Percentiles rank a stretch among this genome's conserved stretches.
Conservation (phyloP, 306 rosid genomes). For the Ziziphus jujuba region DNA sequence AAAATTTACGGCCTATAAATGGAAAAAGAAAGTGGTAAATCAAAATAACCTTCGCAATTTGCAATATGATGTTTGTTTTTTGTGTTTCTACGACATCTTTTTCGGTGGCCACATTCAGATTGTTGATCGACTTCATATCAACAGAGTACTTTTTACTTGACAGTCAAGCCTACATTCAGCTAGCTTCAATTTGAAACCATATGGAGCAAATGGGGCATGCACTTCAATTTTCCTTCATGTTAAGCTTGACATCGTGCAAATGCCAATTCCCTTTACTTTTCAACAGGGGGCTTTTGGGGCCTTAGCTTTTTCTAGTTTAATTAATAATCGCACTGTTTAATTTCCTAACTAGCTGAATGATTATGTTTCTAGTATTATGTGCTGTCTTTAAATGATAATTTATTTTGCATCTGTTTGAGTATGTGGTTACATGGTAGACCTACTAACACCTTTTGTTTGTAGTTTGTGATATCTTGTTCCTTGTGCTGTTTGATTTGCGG, state of each 20-base stretch:
- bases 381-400: not conserved
- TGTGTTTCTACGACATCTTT: too few species aligned
- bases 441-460: slow-evolving; percentile 1
- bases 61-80: too few species aligned
- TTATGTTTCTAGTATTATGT: not conserved
- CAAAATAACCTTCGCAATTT: not conserved
- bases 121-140: too few species aligned
- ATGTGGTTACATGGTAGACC: not conserved
- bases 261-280: not conserved
- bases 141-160: too few species aligned
- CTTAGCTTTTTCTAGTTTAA: not conserved
- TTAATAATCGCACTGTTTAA: not conserved
- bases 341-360: not conserved
- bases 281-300: not conserved
- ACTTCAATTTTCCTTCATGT: too few species aligned
- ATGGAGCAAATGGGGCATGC: too few species aligned
- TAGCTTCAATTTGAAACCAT: too few species aligned
- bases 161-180: too few species aligned
- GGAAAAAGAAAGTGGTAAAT: not conserved
- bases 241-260: too few species aligned
- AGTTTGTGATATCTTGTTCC: not conserved
- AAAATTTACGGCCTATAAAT: not conserved
- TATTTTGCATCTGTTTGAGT: not conserved
- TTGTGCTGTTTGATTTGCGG: not conserved
- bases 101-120: too few species aligned